These are phyloP conservation scores for Lepidium campestre DNA, from an alignment of 441 rosid genomes.

Conservation along the genomic window DNA sequence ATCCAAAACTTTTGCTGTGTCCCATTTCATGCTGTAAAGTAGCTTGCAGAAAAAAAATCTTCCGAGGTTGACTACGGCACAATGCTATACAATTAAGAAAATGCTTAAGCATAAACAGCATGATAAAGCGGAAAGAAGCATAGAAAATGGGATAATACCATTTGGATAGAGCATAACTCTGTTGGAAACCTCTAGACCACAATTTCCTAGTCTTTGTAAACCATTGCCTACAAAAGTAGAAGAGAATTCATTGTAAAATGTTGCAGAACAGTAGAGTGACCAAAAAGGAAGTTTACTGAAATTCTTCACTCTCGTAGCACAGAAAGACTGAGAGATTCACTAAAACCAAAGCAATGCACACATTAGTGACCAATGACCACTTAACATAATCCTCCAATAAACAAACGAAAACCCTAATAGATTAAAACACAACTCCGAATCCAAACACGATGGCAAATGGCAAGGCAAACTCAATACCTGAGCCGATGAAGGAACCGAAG, in stretches of 20 bases:
- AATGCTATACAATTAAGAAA: constrained; percentile 23
- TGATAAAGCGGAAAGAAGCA: neutral
- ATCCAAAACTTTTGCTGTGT: constrained; percentile 30
- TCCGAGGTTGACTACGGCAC: constrained; percentile 19
- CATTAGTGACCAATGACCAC: neutral
- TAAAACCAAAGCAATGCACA: neutral
- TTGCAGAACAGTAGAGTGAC: neutral
- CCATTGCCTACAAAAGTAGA: constrained; percentile 38
- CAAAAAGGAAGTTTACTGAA: too few relatives aligned
- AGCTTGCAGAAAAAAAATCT: constrained; percentile 16
- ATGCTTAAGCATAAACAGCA: neutral
- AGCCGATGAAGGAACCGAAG: constrained; percentile 58
- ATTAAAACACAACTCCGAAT: neutral
- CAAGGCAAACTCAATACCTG: constrained; percentile 38
- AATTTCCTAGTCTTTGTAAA: constrained; percentile 22
- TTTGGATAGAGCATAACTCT: constrained; percentile 28
- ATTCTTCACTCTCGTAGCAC: neutral
- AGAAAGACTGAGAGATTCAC: neutral
- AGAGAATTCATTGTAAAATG: neutral
- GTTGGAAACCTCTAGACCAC: constrained; percentile 23
- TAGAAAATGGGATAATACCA: constrained; percentile 28
- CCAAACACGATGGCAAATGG: too few relatives aligned
- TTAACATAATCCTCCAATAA: neutral
- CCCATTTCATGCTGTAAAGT: constrained; percentile 24
- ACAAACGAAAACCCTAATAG: neutral